phyloP scores from a whole-genome alignment of 495 filamentous ascomycete species.

The Hyaloscypha variabilis region DNA sequence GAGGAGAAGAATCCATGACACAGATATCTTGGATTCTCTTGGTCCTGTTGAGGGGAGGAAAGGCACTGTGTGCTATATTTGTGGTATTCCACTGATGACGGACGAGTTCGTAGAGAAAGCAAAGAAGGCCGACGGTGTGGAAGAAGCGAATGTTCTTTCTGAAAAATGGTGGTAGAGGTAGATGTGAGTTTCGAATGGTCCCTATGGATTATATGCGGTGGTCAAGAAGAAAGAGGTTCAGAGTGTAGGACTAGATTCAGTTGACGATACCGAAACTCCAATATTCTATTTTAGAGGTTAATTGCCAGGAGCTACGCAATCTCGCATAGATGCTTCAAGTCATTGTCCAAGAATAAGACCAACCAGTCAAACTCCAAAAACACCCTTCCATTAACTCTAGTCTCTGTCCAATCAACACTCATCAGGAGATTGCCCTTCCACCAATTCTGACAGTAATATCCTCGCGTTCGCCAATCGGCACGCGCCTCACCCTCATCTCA shows the following conservation, averaged over 20 bases:
- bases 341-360: too few species aligned
- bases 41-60: conserved; percentile 46
- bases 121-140: conserved; percentile 52
- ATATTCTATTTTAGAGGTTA: too few species aligned
- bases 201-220: too few species aligned
- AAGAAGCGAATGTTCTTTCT: conserved; percentile 62
- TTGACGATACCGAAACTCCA: too few species aligned
- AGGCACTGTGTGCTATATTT: conserved; percentile 71
- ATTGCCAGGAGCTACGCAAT: too few species aligned
- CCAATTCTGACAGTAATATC: neutral
- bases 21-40: conserved; percentile 52
- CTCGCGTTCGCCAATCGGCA: neutral
- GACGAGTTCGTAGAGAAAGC: conserved; percentile 71
- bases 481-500: neutral
- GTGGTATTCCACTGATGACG: conserved; percentile 79
- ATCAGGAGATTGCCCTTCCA: neutral
- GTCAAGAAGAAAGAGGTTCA: too few species aligned
- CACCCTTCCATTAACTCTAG: too few species aligned
- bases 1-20: conserved; percentile 48
- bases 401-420: too few species aligned
- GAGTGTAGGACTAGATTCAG: too few species aligned
- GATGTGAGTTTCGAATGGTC: too few species aligned
- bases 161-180: conserved; percentile 97
- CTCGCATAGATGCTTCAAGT: too few species aligned
- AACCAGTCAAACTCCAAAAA: neutral